Base-by-base conservation (phyloP, 176 grass and related monocot species). In the Bonia amplexicaulis region DNA sequence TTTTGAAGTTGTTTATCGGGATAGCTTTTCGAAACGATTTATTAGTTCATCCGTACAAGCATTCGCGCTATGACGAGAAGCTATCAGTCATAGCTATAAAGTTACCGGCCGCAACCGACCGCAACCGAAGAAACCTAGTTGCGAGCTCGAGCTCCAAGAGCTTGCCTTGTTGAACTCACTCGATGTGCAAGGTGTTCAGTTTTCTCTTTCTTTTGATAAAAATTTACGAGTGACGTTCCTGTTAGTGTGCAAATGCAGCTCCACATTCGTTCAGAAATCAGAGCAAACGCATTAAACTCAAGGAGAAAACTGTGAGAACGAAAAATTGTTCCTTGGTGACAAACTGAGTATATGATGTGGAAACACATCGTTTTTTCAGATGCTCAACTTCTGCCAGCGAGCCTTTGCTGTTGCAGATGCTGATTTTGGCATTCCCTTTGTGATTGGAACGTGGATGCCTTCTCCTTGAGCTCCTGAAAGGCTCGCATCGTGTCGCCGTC, bases 401-500 rank as follows among this genome's bases (percentile, higher is more conserved):
- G 89, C 68, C 72, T 91, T 79, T 94, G 90, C 53, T 91, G 95
- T 72, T 96, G 87, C 74, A 90, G 68, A 15, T 91, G 88, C 33
- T 91, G 89, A n/a, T 47, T 82, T 78, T 82, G 89, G 35, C 47
- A 63, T 84, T 87, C 85, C 42, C 82, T 59, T 55, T 94, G 90
- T 0, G 79, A 82, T 58, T 84, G 90, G 87, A 96, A 85, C 9
- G 84, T 74, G 0, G 84, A 89, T 0, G 92, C 97, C 86, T 92
- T 99, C 85, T 92, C 84, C 85, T 99, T 99, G 20, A 99, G 87
- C 54, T 99, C 88, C 57, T 99, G 97, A 47, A 99, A 99, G 10
- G 93, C 97, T 33, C 93, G 85, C 97, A 96, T 99, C 0, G 97
- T 99, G 71, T 99, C 97, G 0, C 86, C 82, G 12, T 99, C 93